These are phyloP conservation scores for Penicillium verhagenii DNA, from an alignment of 495 filamentous ascomycete genomes.

Conservation along the genomic window DNA sequence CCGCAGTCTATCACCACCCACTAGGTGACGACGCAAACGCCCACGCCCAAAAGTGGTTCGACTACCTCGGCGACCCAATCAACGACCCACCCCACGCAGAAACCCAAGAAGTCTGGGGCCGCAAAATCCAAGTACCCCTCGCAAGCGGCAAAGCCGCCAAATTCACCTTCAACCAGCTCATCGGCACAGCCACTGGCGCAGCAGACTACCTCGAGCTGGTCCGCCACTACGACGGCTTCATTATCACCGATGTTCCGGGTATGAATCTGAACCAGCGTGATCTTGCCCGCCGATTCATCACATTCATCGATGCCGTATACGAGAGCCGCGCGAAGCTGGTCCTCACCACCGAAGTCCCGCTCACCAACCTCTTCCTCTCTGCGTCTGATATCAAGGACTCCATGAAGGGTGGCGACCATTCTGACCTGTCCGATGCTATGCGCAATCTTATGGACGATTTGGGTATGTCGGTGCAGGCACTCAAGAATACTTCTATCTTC, in stretches of 20 bases:
- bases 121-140: constrained; percentile 79
- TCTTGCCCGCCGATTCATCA: constrained; percentile 89
- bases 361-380: constrained; percentile 87
- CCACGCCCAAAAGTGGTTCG: constrained; percentile 93
- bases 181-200: constrained; percentile 81
- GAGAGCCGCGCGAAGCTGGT: constrained; percentile 87
- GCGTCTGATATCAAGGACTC: constrained; percentile 63
- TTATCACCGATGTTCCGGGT: constrained; percentile 85
- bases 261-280: constrained; percentile 89
- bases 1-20: constrained; percentile 87
- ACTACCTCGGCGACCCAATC: constrained; percentile 81
- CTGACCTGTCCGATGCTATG: constrained; percentile 77
- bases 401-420: constrained; percentile 41
- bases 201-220: constrained; percentile 95
- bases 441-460: constrained; percentile 91
- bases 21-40: constrained; percentile 72
- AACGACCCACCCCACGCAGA: constrained; percentile 72
- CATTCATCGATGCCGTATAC: constrained; percentile 95
- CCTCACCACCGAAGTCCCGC: constrained; percentile 80
- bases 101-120: constrained; percentile 88
- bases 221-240: constrained; percentile 85
- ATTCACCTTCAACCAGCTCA: constrained; percentile 89
- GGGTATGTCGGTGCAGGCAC: constrained; percentile 76
- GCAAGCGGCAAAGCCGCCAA: constrained; percentile 85
- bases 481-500: constrained; percentile 87